These are phyloP conservation scores for Usnea hakonensis DNA, from an alignment of 495 filamentous ascomycete species.

Conservation along the genomic window DNA sequence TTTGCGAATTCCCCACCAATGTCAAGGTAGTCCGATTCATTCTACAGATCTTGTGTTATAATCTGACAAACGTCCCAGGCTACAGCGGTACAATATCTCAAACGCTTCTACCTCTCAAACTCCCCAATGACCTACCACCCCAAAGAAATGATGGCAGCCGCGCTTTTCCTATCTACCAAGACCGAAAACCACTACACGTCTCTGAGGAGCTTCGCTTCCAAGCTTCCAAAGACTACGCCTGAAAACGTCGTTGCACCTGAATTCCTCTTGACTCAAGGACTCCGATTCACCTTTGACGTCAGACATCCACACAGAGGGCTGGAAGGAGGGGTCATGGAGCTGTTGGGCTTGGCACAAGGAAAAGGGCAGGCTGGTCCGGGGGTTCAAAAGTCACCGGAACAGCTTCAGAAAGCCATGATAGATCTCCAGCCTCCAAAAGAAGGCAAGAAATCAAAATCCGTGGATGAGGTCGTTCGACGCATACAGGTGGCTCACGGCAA, in stretches of 20 bases:
- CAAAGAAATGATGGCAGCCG: constrained; percentile 72
- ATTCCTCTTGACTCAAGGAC: constrained; percentile 81
- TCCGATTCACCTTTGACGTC: constrained; percentile 90
- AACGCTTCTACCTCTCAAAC: constrained; percentile 90
- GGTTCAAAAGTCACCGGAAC: constrained; percentile 31
- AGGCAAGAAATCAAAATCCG: constrained; percentile 7
- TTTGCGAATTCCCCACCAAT: constrained; percentile 68
- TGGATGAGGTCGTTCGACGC: constrained; percentile 30
- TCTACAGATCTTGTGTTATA: background rate
- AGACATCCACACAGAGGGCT: constrained; percentile 84
- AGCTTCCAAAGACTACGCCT: constrained; percentile 55
- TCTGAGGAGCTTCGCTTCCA: constrained; percentile 55
- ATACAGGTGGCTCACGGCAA: constrained; percentile 60
- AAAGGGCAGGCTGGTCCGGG: constrained; percentile 37
- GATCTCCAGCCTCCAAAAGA: constrained; percentile 21
- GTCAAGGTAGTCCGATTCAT: constrained; percentile 51
- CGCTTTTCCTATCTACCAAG: constrained; percentile 87
- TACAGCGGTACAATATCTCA: constrained; percentile 85
- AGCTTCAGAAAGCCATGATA: constrained; percentile 33
- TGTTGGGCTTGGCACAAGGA: constrained; percentile 55
- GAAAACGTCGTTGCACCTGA: constrained; percentile 84
- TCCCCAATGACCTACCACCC: constrained; percentile 92
- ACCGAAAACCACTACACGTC: constrained; percentile 75
- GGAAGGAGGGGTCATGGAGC: constrained; percentile 78
- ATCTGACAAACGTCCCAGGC: constrained; percentile 40